Conservation (phyloP, 306 rosid genomes). For the Potentilla sterilis region DNA sequence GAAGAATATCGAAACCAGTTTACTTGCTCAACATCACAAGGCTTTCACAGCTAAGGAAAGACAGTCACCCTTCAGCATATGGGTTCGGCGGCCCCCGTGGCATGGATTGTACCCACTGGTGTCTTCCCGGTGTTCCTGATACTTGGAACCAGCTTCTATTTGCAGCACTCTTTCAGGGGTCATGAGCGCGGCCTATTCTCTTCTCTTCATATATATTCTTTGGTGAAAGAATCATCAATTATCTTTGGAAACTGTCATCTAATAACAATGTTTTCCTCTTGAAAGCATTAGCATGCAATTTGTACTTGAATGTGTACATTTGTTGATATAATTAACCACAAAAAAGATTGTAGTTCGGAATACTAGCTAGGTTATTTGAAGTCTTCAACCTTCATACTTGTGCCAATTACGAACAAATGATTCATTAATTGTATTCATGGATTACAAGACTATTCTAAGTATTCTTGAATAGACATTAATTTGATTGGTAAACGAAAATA, state of each 20-base stretch:
- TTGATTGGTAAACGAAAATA: no score
- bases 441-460: no score
- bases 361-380: no score
- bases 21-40: slow-evolving; percentile 26
- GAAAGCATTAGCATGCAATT: background rate
- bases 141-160: slow-evolving; percentile 26
- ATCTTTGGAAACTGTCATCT: background rate
- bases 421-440: no score
- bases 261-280: background rate
- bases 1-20: slow-evolving; percentile 15
- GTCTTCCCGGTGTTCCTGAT: slow-evolving; percentile 31
- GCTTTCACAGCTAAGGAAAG: slow-evolving; percentile 28
- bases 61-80: slow-evolving; percentile 30
- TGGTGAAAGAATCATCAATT: background rate
- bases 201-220: background rate
- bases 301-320: background rate
- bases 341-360: no score
- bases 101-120: slow-evolving; percentile 32
- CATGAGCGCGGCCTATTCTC: background rate
- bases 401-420: no score
- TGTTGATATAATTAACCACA: no score
- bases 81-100: slow-evolving; percentile 6
- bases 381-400: no score
- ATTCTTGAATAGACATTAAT: no score
- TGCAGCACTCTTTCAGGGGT: slow-evolving; percentile 11